Conservation (phyloP, 2,329 filamentous ascomycete genomes). For the Fusarium equiseti region DNA sequence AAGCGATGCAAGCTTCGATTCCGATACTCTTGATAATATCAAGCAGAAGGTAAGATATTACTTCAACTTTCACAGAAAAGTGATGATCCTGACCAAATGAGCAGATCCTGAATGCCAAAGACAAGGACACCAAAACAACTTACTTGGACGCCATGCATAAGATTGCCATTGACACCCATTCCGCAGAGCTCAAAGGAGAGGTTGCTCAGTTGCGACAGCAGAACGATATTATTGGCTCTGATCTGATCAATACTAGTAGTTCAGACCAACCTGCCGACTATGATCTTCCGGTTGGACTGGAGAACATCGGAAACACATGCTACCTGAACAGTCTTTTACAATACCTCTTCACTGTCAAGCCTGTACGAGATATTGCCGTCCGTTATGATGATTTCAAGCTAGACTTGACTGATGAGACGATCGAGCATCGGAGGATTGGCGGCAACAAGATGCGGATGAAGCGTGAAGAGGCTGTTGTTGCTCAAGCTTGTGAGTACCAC, state of each 20-base stretch:
- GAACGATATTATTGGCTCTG: conserved; percentile 41
- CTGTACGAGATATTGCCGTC: conserved; percentile 83
- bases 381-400: conserved; percentile 79
- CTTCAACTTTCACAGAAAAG: background rate
- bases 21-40: conserved; percentile 43
- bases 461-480: conserved; percentile 69
- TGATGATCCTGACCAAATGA: conserved; percentile 24
- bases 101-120: conserved; percentile 47
- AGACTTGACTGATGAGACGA: conserved; percentile 71
- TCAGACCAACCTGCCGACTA: conserved; percentile 47
- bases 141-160: conserved; percentile 54
- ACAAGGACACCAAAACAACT: conserved; percentile 48
- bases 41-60: conserved; percentile 47
- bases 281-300: conserved; percentile 83
- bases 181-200: conserved; percentile 47
- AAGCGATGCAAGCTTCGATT: conserved; percentile 40
- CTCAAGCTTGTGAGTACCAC: conserved; percentile 79
- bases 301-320: conserved; percentile 97
- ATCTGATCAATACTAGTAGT: conserved; percentile 1
- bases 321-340: conserved; percentile 97
- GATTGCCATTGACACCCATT: conserved; percentile 51
- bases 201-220: conserved; percentile 46
- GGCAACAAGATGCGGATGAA: conserved; percentile 67
- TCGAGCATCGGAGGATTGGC: conserved; percentile 79
- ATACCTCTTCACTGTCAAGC: conserved; percentile 90